Percentiles rank a stretch among this genome's conserved stretches.
phyloP scores from a whole-genome alignment of 306 rosid genomes.

The Fagus crenata region DNA sequence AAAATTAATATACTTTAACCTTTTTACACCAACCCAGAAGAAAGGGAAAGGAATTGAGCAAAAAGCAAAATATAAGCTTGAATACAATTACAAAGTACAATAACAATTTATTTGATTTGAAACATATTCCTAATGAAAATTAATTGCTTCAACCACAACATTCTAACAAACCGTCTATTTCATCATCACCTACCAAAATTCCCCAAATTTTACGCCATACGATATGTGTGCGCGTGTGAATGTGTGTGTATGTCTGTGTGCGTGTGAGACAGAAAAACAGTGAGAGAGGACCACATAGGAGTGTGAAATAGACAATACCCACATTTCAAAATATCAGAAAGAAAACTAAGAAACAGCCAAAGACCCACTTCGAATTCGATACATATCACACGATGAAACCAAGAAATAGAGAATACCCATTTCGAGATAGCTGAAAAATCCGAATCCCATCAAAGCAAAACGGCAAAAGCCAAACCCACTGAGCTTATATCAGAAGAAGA shows the following conservation, averaged over 20 bases:
- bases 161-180: conserved; percentile 36
- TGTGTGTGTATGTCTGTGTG: neutral
- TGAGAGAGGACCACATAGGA: conserved; percentile 20
- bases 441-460: conserved; percentile 12
- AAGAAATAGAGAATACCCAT: conserved; percentile 17
- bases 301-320: conserved; percentile 17
- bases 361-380: conserved; percentile 30
- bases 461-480: neutral
- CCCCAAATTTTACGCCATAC: conserved; percentile 49
- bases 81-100: neutral
- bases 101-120: conserved; percentile 2
- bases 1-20: conserved; percentile 2
- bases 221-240: neutral
- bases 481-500: neutral
- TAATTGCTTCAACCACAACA: conserved; percentile 43
- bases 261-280: conserved; percentile 9
- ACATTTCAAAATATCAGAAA: conserved; percentile 4
- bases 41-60: conserved; percentile 1
- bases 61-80: conserved; percentile 7
- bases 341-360: conserved; percentile 15
- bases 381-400: neutral
- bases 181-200: conserved; percentile 41
- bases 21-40: conserved; percentile 33
- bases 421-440: conserved; percentile 1
- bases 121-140: conserved; percentile 18